A percentile compares a stretch with the other conserved stretches of the same genome.
phyloP scores from a whole-genome alignment of 2,329 filamentous ascomycete species.

The Neoarthrinium moseri region DNA sequence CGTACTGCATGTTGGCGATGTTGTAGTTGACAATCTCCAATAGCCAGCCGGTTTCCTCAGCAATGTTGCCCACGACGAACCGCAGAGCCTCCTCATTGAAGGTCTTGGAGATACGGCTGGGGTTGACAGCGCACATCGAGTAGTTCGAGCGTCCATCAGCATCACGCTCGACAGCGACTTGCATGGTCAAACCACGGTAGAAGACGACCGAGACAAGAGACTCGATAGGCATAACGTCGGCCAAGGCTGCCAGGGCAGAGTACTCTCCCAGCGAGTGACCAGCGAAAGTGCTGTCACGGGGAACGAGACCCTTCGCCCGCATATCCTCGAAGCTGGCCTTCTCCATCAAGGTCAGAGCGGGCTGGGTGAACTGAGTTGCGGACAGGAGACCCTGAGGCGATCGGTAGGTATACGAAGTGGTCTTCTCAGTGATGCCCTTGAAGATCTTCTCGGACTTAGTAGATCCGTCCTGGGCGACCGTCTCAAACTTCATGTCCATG shows the following conservation, averaged over 20 bases:
- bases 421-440: conserved; percentile 93
- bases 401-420: conserved; percentile 93
- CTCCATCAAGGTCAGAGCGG: conserved; percentile 96
- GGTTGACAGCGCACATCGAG: conserved; percentile 99
- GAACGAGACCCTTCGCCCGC: conserved; percentile 93
- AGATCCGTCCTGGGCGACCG: conserved; percentile 84
- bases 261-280: conserved; percentile 98
- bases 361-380: conserved; percentile 97
- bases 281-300: conserved; percentile 94
- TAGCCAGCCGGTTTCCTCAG: conserved; percentile 91
- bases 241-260: conserved; percentile 90
- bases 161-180: conserved; percentile 97
- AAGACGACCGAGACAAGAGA: conserved; percentile 97
- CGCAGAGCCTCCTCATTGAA: conserved; percentile 98
- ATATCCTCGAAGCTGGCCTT: conserved; percentile 99
- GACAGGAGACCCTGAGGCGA: conserved; percentile 93
- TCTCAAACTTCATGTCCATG: conserved; percentile 99
- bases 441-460: conserved; percentile 99
- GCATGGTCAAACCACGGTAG: conserved; percentile 98
- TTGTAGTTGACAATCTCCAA: conserved; percentile 99
- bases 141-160: conserved; percentile 93
- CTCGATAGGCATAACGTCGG: conserved; percentile 99
- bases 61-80: conserved; percentile 93
- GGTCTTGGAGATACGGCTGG: conserved; percentile 95
- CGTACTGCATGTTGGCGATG: conserved; percentile 74